A percentile compares a stretch with the other conserved stretches of the same genome.
phyloP scores from a whole-genome alignment of 129 eudicot species.

The Artemisia tridentata region DNA sequence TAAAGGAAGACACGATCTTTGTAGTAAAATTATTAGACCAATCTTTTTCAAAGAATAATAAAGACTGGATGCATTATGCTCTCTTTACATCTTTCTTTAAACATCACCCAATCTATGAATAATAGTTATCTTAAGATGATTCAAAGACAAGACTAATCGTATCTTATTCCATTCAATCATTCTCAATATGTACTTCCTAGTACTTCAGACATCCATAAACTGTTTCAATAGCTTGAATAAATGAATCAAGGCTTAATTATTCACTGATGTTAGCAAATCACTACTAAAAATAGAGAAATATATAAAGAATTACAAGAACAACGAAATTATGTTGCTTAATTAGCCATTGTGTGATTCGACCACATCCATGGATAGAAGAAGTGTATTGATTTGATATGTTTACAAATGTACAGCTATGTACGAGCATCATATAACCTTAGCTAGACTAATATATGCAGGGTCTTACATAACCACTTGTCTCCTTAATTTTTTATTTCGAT shows the following conservation, averaged over 20 bases:
- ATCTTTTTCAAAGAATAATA: slow-evolving; percentile 32
- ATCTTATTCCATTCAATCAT: slow-evolving; percentile 21
- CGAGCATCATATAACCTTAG: too few relatives aligned
- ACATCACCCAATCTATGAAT: slow-evolving; percentile 26
- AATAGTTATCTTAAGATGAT: background rate
- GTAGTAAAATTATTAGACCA: slow-evolving; percentile 30
- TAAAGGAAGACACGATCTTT: slow-evolving; percentile 33
- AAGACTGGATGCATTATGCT: slow-evolving; percentile 23
- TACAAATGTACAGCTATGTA: too few relatives aligned
- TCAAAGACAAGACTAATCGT: slow-evolving; percentile 15
- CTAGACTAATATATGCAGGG: too few relatives aligned
- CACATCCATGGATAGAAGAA: too few relatives aligned
- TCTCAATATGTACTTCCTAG: slow-evolving; percentile 20
- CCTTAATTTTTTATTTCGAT: too few relatives aligned
- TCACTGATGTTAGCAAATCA: background rate
- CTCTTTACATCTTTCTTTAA: slow-evolving; percentile 21
- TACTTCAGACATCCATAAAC: slow-evolving; percentile 14
- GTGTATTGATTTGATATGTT: too few relatives aligned
- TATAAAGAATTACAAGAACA: too few relatives aligned
- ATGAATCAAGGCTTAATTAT: background rate
- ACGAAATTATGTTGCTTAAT: too few relatives aligned
- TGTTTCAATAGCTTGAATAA: background rate
- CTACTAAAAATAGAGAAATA: too few relatives aligned
- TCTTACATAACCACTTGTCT: too few relatives aligned
- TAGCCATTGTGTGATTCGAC: too few relatives aligned